A percentile compares a stretch with the other conserved stretches of the same genome.
These are phyloP conservation scores for Fusarium irregulare DNA, from an alignment of 2,329 filamentous ascomycete species.

Conservation along the genomic window DNA sequence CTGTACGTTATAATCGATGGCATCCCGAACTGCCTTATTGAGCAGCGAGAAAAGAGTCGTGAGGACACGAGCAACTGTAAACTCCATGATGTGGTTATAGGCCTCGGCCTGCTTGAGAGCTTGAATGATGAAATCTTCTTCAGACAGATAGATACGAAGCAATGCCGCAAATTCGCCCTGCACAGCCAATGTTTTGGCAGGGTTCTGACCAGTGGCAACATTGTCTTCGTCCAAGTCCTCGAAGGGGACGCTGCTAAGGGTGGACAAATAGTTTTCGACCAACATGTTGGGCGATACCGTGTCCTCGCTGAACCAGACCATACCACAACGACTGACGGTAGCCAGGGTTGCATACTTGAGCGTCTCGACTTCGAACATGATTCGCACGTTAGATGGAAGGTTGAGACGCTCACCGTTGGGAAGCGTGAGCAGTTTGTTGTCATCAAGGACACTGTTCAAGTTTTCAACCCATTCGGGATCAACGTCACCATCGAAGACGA, in stretches of 20 bases:
- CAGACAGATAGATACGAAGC: conserved; percentile 78
- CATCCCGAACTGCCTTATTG: conserved; percentile 91
- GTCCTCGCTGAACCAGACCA: conserved; percentile 99
- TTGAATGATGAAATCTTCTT: conserved; percentile 83
- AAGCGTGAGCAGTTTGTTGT: conserved; percentile 97
- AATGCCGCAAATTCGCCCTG: conserved; percentile 85
- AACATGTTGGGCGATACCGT: conserved; percentile 94
- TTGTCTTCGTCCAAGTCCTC: conserved; percentile 96
- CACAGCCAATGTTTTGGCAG: conserved; percentile 80
- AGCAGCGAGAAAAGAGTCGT: conserved; percentile 94
- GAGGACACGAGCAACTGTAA: conserved; percentile 88
- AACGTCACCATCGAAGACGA: conserved; percentile 98
- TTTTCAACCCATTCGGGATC: conserved; percentile 99
- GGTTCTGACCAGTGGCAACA: conserved; percentile 77
- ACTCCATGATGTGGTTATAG: conserved; percentile 98
- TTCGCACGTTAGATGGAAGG: conserved; percentile 91
- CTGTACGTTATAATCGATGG: conserved; percentile 95
- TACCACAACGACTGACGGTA: conserved; percentile 99
- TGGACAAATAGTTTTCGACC: conserved; percentile 89
- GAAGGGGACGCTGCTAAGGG: conserved; percentile 83
- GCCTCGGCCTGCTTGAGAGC: conserved; percentile 79
- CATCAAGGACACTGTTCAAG: conserved; percentile 98
- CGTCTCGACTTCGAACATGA: conserved; percentile 99
- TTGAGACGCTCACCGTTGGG: conserved; percentile 98
- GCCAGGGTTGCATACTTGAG: conserved; percentile 97